A percentile compares a stretch with the other conserved stretches of the same genome.
phyloP scores from a whole-genome alignment of 1,284 basidiomycete species.

The Cystobasidium slooffiae region DNA sequence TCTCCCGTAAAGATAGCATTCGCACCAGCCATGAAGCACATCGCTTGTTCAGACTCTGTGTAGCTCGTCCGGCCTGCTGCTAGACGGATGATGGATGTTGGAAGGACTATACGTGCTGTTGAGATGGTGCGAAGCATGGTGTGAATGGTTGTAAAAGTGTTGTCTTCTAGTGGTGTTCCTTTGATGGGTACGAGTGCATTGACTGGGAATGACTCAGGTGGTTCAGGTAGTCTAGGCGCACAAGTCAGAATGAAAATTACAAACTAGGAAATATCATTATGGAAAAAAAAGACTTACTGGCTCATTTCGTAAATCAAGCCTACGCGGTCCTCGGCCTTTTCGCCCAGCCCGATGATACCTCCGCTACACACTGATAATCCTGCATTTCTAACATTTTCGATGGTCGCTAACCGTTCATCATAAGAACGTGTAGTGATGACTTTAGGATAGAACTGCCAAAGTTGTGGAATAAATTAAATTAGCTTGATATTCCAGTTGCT shows the following conservation, averaged over 20 bases:
- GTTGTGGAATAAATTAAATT: neutral
- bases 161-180: slow-evolving; percentile 65
- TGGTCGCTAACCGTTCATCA: slow-evolving; percentile 89
- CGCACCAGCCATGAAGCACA: slow-evolving; percentile 98
- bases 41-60: slow-evolving; percentile 88
- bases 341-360: slow-evolving; percentile 93
- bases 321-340: slow-evolving; percentile 85
- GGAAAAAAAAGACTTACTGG: slow-evolving; percentile 63
- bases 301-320: slow-evolving; percentile 94
- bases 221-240: slow-evolving; percentile 76
- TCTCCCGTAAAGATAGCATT: slow-evolving; percentile 99
- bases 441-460: slow-evolving; percentile 37
- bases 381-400: slow-evolving; percentile 85
- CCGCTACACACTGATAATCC: slow-evolving; percentile 98
- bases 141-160: slow-evolving; percentile 67
- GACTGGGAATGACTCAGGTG: slow-evolving; percentile 97
- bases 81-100: slow-evolving; percentile 89
- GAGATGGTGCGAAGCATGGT: slow-evolving; percentile 91
- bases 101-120: slow-evolving; percentile 89
- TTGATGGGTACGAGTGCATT: slow-evolving; percentile 79
- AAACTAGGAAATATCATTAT: neutral
- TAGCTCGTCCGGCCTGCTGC: slow-evolving; percentile 92
- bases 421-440: slow-evolving; percentile 94
- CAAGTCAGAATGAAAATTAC: neutral
- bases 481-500: neutral